A percentile compares a stretch with the other conserved stretches of the same genome.
Evolutionary conservation across 23 red algal species (phyloP).

Genomic region (Gracilaria domingensis): DNA sequence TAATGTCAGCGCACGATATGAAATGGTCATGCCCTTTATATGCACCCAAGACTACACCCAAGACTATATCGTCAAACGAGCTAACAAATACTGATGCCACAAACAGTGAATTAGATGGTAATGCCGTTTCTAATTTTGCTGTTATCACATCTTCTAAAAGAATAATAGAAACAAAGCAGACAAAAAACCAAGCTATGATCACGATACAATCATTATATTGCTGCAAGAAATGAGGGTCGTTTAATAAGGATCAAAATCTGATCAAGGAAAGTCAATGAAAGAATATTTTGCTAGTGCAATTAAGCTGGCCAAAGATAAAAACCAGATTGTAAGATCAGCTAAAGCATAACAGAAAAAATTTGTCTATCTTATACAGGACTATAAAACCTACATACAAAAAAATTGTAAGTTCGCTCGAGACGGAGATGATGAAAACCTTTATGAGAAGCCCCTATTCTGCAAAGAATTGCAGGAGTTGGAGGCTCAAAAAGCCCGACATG

Average conservation of each 20-base stretch:
- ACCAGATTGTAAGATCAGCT: not conserved
- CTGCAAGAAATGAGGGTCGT: not conserved
- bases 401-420: conserved; percentile 6
- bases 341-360: conserved; percentile 18
- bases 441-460: conserved; percentile 18
- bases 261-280: no score
- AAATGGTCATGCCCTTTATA: no score
- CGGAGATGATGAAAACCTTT: conserved; percentile 21
- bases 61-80: no score
- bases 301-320: no score
- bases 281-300: no score
- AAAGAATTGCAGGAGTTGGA: conserved; percentile 23
- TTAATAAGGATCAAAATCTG: not conserved
- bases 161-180: no score
- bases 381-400: not conserved
- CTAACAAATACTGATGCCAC: no score
- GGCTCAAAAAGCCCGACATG: conserved; percentile 17
- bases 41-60: no score
- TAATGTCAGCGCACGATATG: no score
- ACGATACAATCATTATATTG: conserved; percentile 21
- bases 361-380: not conserved
- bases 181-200: conserved; percentile 15
- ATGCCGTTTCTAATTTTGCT: no score
- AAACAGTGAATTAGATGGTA: no score
- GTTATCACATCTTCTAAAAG: no score